Conservation (phyloP, 257 asterid genomes). For the Mentha longifolia region DNA sequence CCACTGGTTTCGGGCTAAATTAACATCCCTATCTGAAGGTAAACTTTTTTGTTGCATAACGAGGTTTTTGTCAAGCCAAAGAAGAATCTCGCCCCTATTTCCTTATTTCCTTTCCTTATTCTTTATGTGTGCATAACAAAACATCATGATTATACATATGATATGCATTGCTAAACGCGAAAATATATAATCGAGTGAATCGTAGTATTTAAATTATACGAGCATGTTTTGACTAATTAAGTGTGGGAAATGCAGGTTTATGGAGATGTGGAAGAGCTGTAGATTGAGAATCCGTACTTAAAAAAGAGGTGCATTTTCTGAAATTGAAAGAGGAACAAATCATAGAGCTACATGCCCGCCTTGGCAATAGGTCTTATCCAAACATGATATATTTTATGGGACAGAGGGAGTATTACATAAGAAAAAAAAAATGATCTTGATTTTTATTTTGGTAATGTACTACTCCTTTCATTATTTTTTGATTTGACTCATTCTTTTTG, state of each 20-base stretch:
- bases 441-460: background rate
- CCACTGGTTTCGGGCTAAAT: too few relatives aligned
- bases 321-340: slow-evolving; percentile 62
- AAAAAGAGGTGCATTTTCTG: slow-evolving; percentile 63
- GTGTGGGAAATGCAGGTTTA: slow-evolving; percentile 40
- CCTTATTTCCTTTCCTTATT: too few relatives aligned
- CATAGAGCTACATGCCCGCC: slow-evolving; percentile 73
- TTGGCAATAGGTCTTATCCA: too few relatives aligned
- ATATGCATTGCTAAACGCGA: background rate
- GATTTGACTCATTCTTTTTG: too few relatives aligned
- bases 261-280: slow-evolving; percentile 76
- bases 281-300: slow-evolving; percentile 67
- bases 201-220: too few relatives aligned
- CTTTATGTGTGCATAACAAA: background rate
- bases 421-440: background rate
- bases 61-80: slow-evolving; percentile 37
- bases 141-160: background rate
- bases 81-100: slow-evolving; percentile 1
- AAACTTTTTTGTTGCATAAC: slow-evolving; percentile 20
- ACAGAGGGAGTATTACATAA: too few relatives aligned
- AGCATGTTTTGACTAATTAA: too few relatives aligned
- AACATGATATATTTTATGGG: too few relatives aligned
- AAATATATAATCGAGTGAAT: background rate
- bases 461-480: too few relatives aligned
- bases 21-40: background rate